A percentile compares a stretch with the other conserved stretches of the same genome.
These are phyloP conservation scores for Coemansia biformis DNA, from an alignment of 192 early-diverging fungal species.

Conservation along the genomic window DNA sequence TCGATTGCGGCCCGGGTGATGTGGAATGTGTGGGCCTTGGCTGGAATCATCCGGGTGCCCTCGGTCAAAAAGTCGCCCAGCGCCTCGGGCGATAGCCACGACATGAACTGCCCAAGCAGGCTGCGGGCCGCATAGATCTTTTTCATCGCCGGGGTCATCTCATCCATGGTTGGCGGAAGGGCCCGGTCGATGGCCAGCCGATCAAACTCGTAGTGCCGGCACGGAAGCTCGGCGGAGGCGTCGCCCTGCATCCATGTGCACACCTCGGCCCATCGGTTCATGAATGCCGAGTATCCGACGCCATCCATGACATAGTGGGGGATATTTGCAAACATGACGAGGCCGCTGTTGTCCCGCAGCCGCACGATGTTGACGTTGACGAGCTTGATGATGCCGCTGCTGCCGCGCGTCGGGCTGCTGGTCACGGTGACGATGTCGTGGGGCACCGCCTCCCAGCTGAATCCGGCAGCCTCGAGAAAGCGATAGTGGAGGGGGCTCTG, in stretches of 20 bases:
- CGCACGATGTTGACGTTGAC: slow-evolving; percentile 31
- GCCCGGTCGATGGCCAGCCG: slow-evolving; percentile 13
- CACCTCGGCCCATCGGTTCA: slow-evolving; percentile 35
- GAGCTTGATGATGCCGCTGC: slow-evolving; percentile 19
- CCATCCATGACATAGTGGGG: slow-evolving; percentile 44
- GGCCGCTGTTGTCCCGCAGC: slow-evolving; percentile 30
- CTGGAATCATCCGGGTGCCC: neutral
- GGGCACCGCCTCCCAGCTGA: slow-evolving; percentile 29
- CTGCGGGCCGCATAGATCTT: slow-evolving; percentile 8
- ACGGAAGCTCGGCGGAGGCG: neutral
- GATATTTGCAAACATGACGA: slow-evolving; percentile 33
- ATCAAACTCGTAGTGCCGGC: slow-evolving; percentile 24
- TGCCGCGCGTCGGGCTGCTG: slow-evolving; percentile 7
- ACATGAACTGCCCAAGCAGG: slow-evolving; percentile 18
- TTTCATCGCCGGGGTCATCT: slow-evolving; percentile 6
- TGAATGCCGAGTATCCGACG: slow-evolving; percentile 33
- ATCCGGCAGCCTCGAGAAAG: slow-evolving; percentile 10
- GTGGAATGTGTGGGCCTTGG: slow-evolving; percentile 2
- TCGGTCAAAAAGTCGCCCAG: slow-evolving; percentile 9
- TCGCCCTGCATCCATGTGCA: slow-evolving; percentile 12
- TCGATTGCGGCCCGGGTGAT: neutral
- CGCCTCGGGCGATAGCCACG: slow-evolving; percentile 37
- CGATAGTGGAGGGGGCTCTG: slow-evolving; percentile 11
- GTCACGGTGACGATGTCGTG: slow-evolving; percentile 7
- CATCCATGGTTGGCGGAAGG: slow-evolving; percentile 14